These are phyloP conservation scores for Rhododendron ferrugineum DNA, from an alignment of 148 eudicot genomes.

Conservation along the genomic window DNA sequence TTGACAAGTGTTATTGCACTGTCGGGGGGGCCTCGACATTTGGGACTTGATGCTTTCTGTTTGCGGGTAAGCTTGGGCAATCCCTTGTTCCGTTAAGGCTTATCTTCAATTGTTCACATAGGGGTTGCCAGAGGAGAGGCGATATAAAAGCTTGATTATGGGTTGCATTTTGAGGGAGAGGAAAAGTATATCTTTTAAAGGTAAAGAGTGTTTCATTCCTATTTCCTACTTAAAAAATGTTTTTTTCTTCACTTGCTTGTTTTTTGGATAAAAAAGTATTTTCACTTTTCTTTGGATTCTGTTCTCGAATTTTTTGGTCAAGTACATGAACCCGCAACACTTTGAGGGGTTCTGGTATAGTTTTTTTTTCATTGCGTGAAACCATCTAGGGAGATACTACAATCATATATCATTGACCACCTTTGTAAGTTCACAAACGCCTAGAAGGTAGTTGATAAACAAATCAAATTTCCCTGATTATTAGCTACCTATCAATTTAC, in stretches of 20 bases:
- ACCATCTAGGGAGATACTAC: background rate
- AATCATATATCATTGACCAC: background rate
- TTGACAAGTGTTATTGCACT: background rate
- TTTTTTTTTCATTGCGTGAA: no score
- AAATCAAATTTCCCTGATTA: background rate
- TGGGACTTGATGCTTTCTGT: background rate
- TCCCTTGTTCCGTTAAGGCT: background rate
- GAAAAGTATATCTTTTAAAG: background rate
- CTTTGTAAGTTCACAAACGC: background rate
- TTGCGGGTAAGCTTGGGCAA: background rate
- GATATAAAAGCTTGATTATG: no score
- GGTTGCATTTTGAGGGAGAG: background rate
- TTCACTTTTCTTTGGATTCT: no score
- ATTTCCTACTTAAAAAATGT: background rate
- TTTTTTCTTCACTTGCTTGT: background rate
- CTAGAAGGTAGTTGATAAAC: background rate
- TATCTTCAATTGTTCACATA: background rate
- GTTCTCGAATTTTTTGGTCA: no score
- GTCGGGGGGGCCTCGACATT: background rate
- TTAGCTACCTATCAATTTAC: background rate
- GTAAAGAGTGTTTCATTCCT: background rate
- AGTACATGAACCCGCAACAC: no score
- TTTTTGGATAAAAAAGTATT: no score
- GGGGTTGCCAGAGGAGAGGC: background rate
- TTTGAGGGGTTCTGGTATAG: no score